phyloP scores from a whole-genome alignment of 139 green algal species.

The Haematococcus sp. region DNA sequence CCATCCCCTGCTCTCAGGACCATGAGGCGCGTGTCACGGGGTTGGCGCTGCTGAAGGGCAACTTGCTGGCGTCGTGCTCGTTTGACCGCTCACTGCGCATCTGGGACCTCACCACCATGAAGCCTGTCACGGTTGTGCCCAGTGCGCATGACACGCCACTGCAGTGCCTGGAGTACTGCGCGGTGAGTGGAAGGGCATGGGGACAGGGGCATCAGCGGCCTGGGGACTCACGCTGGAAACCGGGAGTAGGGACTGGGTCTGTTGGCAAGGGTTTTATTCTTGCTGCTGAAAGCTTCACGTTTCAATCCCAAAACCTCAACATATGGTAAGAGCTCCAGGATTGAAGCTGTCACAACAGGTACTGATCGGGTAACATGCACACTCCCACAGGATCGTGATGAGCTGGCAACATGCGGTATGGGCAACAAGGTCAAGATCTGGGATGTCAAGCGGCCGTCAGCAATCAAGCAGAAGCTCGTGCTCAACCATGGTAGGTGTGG shows the following conservation, averaged over 20 bases:
- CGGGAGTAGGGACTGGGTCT: too few relatives aligned
- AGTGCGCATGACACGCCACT: conserved; percentile 52
- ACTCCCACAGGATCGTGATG: conserved; percentile 16
- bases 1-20: too few relatives aligned
- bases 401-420: conserved; percentile 57
- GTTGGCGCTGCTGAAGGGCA: conserved; percentile 43
- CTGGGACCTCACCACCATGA: conserved; percentile 70
- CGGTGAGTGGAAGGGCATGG: not conserved
- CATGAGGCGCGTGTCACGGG: conserved; percentile 46
- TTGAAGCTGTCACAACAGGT: too few relatives aligned
- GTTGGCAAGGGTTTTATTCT: too few relatives aligned
- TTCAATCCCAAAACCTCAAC: too few relatives aligned
- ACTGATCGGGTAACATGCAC: not conserved
- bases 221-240: too few relatives aligned
- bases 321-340: too few relatives aligned
- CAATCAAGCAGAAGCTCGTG: conserved; percentile 24
- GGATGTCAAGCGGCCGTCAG: conserved; percentile 25
- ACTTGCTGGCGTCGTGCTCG: conserved; percentile 40
- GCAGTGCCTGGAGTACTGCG: conserved; percentile 44
- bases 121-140: conserved; percentile 38
- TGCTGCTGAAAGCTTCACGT: too few relatives aligned
- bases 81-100: conserved; percentile 61
- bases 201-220: too few relatives aligned
- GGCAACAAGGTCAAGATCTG: conserved; percentile 65
- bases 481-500: conserved; percentile 33